These are phyloP conservation scores for Lithospermum erythrorhizon DNA, from an alignment of 257 asterid genomes.

Conservation along the genomic window DNA sequence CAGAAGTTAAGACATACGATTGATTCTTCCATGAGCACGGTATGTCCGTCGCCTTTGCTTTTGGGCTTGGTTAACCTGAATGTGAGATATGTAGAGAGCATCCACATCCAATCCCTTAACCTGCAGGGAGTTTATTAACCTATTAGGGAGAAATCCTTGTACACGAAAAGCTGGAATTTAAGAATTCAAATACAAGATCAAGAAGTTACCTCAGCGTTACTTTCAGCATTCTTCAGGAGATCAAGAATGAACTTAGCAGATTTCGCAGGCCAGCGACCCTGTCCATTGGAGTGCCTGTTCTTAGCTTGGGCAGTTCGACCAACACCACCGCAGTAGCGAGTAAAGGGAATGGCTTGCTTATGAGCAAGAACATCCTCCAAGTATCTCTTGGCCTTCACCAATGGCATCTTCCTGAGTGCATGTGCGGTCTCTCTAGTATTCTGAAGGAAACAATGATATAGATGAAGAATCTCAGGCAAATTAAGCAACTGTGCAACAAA, in stretches of 20 bases:
- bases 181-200: neutral
- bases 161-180: neutral
- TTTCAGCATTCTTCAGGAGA: constrained; percentile 64
- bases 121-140: constrained; percentile 12
- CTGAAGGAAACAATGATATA: neutral
- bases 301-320: constrained; percentile 73
- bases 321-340: constrained; percentile 66
- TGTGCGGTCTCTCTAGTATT: constrained; percentile 63
- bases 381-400: constrained; percentile 50
- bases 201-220: constrained; percentile 53
- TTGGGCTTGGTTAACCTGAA: constrained; percentile 65
- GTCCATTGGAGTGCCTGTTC: constrained; percentile 64
- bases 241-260: constrained; percentile 59
- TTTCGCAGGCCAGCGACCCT: constrained; percentile 74
- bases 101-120: constrained; percentile 75
- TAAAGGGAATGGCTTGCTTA: constrained; percentile 66
- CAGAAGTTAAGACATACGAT: constrained; percentile 31
- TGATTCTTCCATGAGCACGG: constrained; percentile 73
- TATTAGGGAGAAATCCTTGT: neutral
- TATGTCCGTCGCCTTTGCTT: constrained; percentile 71
- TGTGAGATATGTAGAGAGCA: constrained; percentile 57
- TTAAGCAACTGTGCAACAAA: no score
- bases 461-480: neutral
- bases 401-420: constrained; percentile 49
- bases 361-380: constrained; percentile 57